phyloP scores from a whole-genome alignment of 2,329 filamentous ascomycete species.

The Calonectria pseudoreteaudii region DNA sequence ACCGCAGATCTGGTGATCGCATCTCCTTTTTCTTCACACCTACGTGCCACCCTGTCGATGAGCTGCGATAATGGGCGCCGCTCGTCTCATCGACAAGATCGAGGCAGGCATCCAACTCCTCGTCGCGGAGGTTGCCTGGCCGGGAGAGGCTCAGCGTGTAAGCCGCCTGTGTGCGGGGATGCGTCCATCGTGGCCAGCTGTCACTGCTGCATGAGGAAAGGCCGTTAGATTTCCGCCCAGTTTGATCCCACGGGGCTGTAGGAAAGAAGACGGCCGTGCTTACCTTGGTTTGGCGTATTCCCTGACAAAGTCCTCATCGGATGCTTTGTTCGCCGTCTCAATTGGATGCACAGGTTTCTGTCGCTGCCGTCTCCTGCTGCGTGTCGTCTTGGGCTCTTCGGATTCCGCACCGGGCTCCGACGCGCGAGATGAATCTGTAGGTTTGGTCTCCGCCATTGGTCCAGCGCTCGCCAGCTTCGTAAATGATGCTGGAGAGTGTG shows the following conservation, averaged over 20 bases:
- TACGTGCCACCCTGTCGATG: slow-evolving; percentile 72
- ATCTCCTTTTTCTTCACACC: slow-evolving; percentile 74
- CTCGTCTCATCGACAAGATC: slow-evolving; percentile 73
- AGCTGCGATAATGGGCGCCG: slow-evolving; percentile 71
- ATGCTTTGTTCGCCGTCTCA: slow-evolving; percentile 60
- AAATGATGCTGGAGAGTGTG: background rate
- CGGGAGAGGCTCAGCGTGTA: slow-evolving; percentile 60
- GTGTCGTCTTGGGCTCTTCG: slow-evolving; percentile 24
- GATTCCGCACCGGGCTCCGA: background rate
- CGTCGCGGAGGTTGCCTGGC: slow-evolving; percentile 51
- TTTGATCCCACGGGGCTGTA: background rate
- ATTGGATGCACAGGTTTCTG: slow-evolving; percentile 50
- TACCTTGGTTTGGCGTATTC: slow-evolving; percentile 63
- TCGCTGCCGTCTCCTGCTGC: slow-evolving; percentile 29
- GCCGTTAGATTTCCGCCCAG: background rate
- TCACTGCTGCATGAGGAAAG: slow-evolving; percentile 26
- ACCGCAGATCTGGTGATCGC: slow-evolving; percentile 74
- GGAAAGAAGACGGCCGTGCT: background rate
- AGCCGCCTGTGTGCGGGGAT: slow-evolving; percentile 56
- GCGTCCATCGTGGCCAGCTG: slow-evolving; percentile 60
- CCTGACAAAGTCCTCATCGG: slow-evolving; percentile 60
- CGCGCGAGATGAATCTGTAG: background rate
- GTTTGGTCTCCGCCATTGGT: slow-evolving; percentile 26
- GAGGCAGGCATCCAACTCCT: slow-evolving; percentile 66
- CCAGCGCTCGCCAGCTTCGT: background rate